Evolutionary conservation across 305 asterid species (phyloP).

Genomic region (Fraxinus dipetala): DNA sequence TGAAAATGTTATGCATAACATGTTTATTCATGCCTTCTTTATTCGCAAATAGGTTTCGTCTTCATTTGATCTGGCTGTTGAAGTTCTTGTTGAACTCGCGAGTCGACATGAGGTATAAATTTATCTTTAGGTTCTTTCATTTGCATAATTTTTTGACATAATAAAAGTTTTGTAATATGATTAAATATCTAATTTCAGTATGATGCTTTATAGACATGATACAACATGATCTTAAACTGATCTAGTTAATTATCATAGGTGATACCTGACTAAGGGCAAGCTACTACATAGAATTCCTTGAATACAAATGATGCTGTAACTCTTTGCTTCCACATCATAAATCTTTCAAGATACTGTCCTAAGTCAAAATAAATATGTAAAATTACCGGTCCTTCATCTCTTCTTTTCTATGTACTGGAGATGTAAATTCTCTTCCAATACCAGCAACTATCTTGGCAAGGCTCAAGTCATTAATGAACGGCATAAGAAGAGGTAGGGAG

Average conservation of each 20-base stretch:
- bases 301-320: background rate
- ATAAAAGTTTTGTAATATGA: constrained; percentile 4
- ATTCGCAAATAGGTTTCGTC: constrained; percentile 52
- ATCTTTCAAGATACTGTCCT: background rate
- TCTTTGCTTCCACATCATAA: background rate
- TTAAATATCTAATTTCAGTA: background rate
- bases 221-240: constrained; percentile 15
- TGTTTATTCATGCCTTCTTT: constrained; percentile 19
- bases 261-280: background rate
- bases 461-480: background rate
- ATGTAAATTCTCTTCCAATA: background rate
- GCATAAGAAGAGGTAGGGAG: background rate
- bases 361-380: background rate
- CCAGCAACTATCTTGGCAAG: background rate
- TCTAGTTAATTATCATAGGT: background rate
- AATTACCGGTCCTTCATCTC: background rate
- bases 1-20: constrained; percentile 23
- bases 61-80: constrained; percentile 77
- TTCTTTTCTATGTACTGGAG: background rate
- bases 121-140: constrained; percentile 16
- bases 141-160: background rate
- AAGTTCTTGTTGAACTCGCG: constrained; percentile 79
- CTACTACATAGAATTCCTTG: background rate
- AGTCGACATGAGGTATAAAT: constrained; percentile 75
- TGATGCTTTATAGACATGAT: constrained; percentile 11